A percentile compares a stretch with the other conserved stretches of the same genome.
phyloP scores from a whole-genome alignment of 1,284 basidiomycete species.

The Lentinula novae-zelandiae region DNA sequence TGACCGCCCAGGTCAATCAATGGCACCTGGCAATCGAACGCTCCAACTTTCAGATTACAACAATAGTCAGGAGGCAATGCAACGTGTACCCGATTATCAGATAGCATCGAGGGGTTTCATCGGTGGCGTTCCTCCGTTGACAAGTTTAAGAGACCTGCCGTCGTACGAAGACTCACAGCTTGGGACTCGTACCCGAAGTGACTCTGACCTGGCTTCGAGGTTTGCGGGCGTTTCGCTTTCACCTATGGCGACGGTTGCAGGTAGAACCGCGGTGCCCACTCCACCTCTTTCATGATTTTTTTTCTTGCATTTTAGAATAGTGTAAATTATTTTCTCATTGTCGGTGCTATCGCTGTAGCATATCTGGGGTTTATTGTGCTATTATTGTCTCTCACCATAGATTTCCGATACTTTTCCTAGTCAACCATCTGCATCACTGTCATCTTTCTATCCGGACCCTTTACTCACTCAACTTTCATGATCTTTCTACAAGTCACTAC shows the following conservation, averaged over 20 bases:
- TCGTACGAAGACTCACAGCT: slow-evolving; percentile 67
- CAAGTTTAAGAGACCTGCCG: slow-evolving; percentile 69
- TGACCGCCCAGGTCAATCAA: background rate
- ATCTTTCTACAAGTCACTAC: background rate
- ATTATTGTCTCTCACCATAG: background rate
- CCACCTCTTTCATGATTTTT: background rate
- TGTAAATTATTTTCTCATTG: background rate
- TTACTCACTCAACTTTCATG: background rate
- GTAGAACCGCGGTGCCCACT: background rate
- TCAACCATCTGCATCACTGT: background rate
- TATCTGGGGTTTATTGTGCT: background rate
- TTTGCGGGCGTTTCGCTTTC: background rate
- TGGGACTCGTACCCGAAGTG: background rate
- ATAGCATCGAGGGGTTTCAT: slow-evolving; percentile 80
- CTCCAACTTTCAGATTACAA: slow-evolving; percentile 13
- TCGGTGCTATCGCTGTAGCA: background rate
- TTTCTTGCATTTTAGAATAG: background rate
- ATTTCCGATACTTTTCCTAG: background rate
- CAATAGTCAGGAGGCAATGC: slow-evolving; percentile 37
- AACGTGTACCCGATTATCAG: slow-evolving; percentile 77
- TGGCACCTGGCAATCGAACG: background rate
- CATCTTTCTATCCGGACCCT: background rate
- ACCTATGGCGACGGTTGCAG: background rate
- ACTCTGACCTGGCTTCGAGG: background rate
- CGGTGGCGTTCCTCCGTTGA: slow-evolving; percentile 83